These are phyloP conservation scores for Barnettozyma sucrosica DNA, from an alignment of 805 yeast genomes.

Conservation along the genomic window DNA sequence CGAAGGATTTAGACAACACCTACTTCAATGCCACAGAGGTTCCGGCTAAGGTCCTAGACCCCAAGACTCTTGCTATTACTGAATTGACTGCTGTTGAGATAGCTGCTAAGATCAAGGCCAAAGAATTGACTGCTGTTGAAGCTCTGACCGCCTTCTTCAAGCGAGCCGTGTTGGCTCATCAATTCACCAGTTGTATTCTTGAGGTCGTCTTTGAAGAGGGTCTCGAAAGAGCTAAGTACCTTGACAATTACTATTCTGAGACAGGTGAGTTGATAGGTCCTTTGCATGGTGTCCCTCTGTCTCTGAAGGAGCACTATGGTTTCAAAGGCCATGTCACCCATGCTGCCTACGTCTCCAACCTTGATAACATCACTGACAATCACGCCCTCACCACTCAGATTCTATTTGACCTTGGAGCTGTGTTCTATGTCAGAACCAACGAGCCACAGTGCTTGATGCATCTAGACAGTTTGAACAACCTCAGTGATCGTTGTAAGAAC, in stretches of 20 bases:
- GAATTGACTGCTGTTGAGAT: constrained; percentile 18
- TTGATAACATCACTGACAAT: constrained; percentile 41
- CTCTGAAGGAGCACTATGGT: constrained; percentile 60
- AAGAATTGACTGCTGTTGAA: constrained; percentile 19
- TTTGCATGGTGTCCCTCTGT: constrained; percentile 63
- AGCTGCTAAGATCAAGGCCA: constrained; percentile 14
- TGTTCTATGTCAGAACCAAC: constrained; percentile 58
- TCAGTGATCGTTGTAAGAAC: constrained; percentile 54
- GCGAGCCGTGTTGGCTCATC: constrained; percentile 59
- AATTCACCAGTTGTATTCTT: constrained; percentile 52
- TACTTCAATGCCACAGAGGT: constrained; percentile 20
- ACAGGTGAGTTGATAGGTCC: constrained; percentile 58
- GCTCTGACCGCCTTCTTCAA: constrained; percentile 23
- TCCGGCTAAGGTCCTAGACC: constrained; percentile 19
- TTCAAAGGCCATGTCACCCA: constrained; percentile 49
- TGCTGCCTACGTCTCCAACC: constrained; percentile 51
- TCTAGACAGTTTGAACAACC: constrained; percentile 53
- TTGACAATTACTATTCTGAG: constrained; percentile 45
- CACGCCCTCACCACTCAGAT: constrained; percentile 45
- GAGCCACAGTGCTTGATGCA: constrained; percentile 72
- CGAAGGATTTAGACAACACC: constrained; percentile 18
- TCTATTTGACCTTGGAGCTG: constrained; percentile 34
- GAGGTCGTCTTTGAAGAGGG: constrained; percentile 64
- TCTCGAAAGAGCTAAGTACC: constrained; percentile 45
- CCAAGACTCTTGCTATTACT: constrained; percentile 18